phyloP scores from a whole-genome alignment of 495 filamentous ascomycete species.

The Penicillium atrosanguineum region DNA sequence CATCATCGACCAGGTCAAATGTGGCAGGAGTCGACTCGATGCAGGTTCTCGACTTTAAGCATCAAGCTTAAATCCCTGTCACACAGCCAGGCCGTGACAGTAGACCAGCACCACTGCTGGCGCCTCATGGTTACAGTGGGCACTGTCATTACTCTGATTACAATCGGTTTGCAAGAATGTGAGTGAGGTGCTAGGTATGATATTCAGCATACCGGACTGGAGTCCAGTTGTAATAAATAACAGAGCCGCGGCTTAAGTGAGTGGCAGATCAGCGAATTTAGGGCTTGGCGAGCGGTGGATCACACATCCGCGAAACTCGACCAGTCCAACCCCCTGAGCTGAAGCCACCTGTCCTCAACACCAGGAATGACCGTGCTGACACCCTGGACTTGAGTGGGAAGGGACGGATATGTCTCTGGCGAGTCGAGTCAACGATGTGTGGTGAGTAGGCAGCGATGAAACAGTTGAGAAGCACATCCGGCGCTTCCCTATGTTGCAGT shows the following conservation, averaged over 20 bases:
- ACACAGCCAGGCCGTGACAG: neutral
- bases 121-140: neutral
- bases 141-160: slow-evolving; percentile 1
- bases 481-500: neutral
- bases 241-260: slow-evolving; percentile 1
- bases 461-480: neutral
- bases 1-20: slow-evolving; percentile 7
- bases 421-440: neutral
- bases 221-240: slow-evolving; percentile 6
- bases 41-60: neutral
- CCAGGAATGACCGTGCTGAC: slow-evolving; percentile 8
- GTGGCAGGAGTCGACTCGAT: neutral
- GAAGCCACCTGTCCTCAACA: slow-evolving; percentile 26
- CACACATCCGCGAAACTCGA: slow-evolving; percentile 7
- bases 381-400: neutral
- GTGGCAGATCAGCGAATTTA: slow-evolving; percentile 20
- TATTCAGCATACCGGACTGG: slow-evolving; percentile 28
- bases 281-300: slow-evolving; percentile 23
- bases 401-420: neutral
- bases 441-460: neutral
- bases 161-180: slow-evolving; percentile 14
- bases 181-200: slow-evolving; percentile 9
- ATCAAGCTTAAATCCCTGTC: slow-evolving; percentile 10
- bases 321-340: slow-evolving; percentile 15
- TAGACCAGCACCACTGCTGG: neutral